A percentile compares a stretch with the other conserved stretches of the same genome.
Conservation (phyloP, 106 monocot species). For the Acorus calamus region DNA sequence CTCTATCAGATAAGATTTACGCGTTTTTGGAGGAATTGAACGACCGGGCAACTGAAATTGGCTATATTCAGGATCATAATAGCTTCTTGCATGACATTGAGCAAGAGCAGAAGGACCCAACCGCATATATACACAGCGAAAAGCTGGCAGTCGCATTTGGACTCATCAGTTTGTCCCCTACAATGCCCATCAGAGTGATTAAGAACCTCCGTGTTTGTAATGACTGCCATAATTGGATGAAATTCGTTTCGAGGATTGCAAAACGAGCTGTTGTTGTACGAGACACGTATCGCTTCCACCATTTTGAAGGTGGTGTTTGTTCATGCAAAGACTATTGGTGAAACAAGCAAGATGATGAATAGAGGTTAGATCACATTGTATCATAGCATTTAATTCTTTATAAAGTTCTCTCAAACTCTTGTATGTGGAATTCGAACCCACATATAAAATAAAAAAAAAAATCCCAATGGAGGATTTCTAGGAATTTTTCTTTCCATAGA, state of each 20-base stretch:
- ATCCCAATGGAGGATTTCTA: too few species aligned
- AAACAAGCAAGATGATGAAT: slow-evolving; percentile 3
- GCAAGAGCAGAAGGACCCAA: slow-evolving; percentile 42
- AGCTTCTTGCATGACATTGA: slow-evolving; percentile 45
- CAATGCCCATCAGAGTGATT: slow-evolving; percentile 56
- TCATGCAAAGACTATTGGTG: slow-evolving; percentile 83
- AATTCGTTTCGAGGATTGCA: slow-evolving; percentile 37
- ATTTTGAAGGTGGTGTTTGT: slow-evolving; percentile 64
- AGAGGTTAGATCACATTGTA: neutral
- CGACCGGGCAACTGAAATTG: slow-evolving; percentile 24
- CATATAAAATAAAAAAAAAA: too few species aligned
- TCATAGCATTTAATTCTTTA: too few species aligned
- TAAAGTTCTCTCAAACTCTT: too few species aligned
- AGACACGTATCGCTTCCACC: slow-evolving; percentile 81
- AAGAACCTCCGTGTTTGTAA: slow-evolving; percentile 75
- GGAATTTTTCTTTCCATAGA: too few species aligned
- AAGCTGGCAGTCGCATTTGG: slow-evolving; percentile 80
- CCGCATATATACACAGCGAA: slow-evolving; percentile 55
- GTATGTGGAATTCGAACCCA: too few species aligned
- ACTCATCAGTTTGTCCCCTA: slow-evolving; percentile 38
- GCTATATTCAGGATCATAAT: slow-evolving; percentile 58
- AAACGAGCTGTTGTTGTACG: slow-evolving; percentile 41
- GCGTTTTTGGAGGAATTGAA: slow-evolving; percentile 43
- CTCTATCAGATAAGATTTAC: slow-evolving; percentile 39
- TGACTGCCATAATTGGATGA: slow-evolving; percentile 88